Percentiles rank a stretch among this genome's conserved stretches.
Evolutionary conservation across 75 land plant species (phyloP).

Genomic region (Ceratopteris richardii): DNA sequence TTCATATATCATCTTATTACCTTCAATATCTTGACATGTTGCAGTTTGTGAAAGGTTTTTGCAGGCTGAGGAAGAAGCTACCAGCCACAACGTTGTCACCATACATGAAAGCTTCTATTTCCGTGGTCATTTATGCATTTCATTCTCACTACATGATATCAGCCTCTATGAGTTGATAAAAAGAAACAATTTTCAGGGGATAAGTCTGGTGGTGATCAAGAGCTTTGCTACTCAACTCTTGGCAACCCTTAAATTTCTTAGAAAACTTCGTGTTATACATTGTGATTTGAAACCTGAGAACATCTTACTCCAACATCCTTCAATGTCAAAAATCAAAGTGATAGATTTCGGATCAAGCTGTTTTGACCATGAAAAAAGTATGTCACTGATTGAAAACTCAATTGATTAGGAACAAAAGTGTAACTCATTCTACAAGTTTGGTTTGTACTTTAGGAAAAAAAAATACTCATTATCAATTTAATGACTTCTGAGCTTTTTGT

Average conservation of each 20-base stretch:
- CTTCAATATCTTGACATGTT: background rate
- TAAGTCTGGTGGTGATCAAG: slow-evolving; percentile 27
- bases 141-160: slow-evolving; percentile 33
- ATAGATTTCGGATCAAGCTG: slow-evolving; percentile 38
- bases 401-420: too few species aligned
- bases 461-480: background rate
- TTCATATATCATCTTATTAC: too few species aligned
- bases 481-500: background rate
- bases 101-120: slow-evolving; percentile 35
- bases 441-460: too few species aligned
- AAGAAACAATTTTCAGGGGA: slow-evolving; percentile 35
- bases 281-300: slow-evolving; percentile 43
- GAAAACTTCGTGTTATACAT: slow-evolving; percentile 26
- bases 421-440: too few species aligned
- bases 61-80: slow-evolving; percentile 29
- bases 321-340: slow-evolving; percentile 33
- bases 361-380: slow-evolving; percentile 37
- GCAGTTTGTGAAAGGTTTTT: slow-evolving; percentile 15
- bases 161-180: slow-evolving; percentile 37
- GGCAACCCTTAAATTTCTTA: slow-evolving; percentile 20
- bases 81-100: slow-evolving; percentile 24
- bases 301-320: slow-evolving; percentile 25
- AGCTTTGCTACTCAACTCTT: slow-evolving; percentile 31
- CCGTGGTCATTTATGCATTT: slow-evolving; percentile 35
- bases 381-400: background rate